These are phyloP conservation scores for Parathielavia hyrcaniae DNA, from an alignment of 495 filamentous ascomycete species.

Conservation along the genomic window DNA sequence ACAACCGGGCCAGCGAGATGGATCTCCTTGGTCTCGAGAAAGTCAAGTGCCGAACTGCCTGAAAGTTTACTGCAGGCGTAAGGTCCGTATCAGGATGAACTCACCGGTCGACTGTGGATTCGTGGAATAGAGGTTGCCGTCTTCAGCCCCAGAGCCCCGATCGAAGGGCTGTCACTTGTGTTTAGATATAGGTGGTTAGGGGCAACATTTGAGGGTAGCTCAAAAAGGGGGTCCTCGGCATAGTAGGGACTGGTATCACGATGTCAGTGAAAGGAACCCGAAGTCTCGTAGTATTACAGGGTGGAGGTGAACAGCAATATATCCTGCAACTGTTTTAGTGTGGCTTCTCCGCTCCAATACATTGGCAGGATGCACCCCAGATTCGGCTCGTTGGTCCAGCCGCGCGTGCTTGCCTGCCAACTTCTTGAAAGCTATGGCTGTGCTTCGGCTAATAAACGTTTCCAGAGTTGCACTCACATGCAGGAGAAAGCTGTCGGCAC, in stretches of 20 bases:
- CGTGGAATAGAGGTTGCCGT: too few species aligned
- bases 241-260: neutral
- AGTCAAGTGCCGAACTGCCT: too few species aligned
- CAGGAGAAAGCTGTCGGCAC: constrained; percentile 16
- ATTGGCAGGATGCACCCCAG: constrained; percentile 14
- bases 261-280: neutral
- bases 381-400: constrained; percentile 19
- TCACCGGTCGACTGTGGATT: too few species aligned
- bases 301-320: constrained; percentile 5
- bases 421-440: neutral
- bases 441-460: constrained; percentile 14
- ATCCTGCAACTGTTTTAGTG: constrained; percentile 4
- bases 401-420: constrained; percentile 8
- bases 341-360: constrained; percentile 10
- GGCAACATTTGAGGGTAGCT: neutral
- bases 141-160: too few species aligned
- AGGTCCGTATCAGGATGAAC: too few species aligned
- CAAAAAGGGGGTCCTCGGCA: neutral
- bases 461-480: neutral
- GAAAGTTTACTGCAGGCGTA: too few species aligned
- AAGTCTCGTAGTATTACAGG: neutral
- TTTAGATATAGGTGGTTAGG: neutral
- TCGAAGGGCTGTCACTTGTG: too few species aligned
- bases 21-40: too few species aligned
- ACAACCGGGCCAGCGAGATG: too few species aligned